These are phyloP conservation scores for Neoboletus magnificus DNA, from an alignment of 768 basidiomycete species.

Conservation along the genomic window DNA sequence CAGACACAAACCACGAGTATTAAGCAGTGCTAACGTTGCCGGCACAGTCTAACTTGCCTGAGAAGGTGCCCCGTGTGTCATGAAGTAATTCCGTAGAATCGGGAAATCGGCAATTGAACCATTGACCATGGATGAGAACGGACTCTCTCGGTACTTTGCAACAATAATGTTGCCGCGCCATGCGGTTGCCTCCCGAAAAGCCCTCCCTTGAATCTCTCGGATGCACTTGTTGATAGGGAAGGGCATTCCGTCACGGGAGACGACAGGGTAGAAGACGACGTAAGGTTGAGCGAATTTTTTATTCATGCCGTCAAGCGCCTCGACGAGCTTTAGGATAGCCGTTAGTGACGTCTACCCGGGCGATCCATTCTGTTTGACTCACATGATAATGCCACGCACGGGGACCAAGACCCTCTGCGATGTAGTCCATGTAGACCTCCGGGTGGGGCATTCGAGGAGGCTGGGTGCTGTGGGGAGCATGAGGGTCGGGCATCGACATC, in stretches of 20 bases:
- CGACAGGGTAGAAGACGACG: slow-evolving; percentile 72
- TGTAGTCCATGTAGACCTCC: slow-evolving; percentile 82
- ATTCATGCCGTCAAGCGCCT: slow-evolving; percentile 77
- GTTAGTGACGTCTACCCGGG: slow-evolving; percentile 18
- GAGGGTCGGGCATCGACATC: slow-evolving; percentile 40
- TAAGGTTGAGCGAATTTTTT: slow-evolving; percentile 76
- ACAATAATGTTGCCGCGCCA: slow-evolving; percentile 82
- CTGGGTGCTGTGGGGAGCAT: slow-evolving; percentile 42
- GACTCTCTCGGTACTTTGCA: slow-evolving; percentile 58
- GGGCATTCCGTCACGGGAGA: slow-evolving; percentile 77
- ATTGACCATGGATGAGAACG: slow-evolving; percentile 56
- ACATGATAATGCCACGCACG: slow-evolving; percentile 76
- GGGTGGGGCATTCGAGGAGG: slow-evolving; percentile 74
- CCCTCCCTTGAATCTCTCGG: slow-evolving; percentile 65
- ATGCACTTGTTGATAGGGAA: slow-evolving; percentile 79
- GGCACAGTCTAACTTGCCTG: slow-evolving; percentile 34
- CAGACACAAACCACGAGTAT: slow-evolving; percentile 22
- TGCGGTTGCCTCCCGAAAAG: slow-evolving; percentile 58
- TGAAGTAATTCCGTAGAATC: slow-evolving; percentile 74
- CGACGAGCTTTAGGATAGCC: slow-evolving; percentile 50
- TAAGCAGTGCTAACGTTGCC: slow-evolving; percentile 7
- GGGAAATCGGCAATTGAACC: slow-evolving; percentile 84
- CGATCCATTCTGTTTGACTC: slow-evolving; percentile 21
- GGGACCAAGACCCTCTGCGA: slow-evolving; percentile 67
- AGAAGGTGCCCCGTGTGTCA: slow-evolving; percentile 57